A percentile compares a stretch with the other conserved stretches of the same genome.
phyloP scores from a whole-genome alignment of 805 yeast species.

The Yamadazyma sp. region DNA sequence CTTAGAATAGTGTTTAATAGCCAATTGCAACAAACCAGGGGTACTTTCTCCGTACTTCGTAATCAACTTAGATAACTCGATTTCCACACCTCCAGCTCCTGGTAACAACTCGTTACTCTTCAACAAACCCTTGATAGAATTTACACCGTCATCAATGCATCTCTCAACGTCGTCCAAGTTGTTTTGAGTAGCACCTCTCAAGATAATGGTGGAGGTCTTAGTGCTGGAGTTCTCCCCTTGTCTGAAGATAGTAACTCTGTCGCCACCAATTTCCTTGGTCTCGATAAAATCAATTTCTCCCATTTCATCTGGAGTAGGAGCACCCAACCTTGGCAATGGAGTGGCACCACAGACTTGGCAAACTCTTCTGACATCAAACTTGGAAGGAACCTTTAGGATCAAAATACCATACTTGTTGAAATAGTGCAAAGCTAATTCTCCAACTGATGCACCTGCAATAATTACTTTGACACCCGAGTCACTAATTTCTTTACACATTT shows the following conservation, averaged over 20 bases:
- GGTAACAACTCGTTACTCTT: conserved; percentile 79
- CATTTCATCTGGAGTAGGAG: conserved; percentile 93
- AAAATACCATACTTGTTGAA: conserved; percentile 82
- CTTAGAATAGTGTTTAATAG: conserved; percentile 89
- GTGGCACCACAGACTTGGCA: conserved; percentile 98
- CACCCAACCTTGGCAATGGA: conserved; percentile 90
- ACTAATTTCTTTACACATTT: conserved; percentile 74
- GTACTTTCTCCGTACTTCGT: conserved; percentile 89
- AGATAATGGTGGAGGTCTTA: conserved; percentile 83
- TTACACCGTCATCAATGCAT: conserved; percentile 96
- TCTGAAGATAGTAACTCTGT: conserved; percentile 90
- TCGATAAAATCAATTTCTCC: conserved; percentile 86
- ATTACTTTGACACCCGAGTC: conserved; percentile 87
- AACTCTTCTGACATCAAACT: conserved; percentile 90
- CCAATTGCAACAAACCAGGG: conserved; percentile 88
- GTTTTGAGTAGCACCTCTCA: conserved; percentile 96
- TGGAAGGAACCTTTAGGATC: conserved; percentile 86
- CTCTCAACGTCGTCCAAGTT: conserved; percentile 92
- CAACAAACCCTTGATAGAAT: conserved; percentile 84
- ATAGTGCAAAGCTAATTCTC: conserved; percentile 91
- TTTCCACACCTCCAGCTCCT: conserved; percentile 96
- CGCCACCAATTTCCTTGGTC: conserved; percentile 95
- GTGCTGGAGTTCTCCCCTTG: conserved; percentile 65
- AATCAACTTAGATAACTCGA: conserved; percentile 77
- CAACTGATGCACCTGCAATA: conserved; percentile 91